phyloP scores from a whole-genome alignment of 1,284 basidiomycete species.

The Trametes pubescens region DNA sequence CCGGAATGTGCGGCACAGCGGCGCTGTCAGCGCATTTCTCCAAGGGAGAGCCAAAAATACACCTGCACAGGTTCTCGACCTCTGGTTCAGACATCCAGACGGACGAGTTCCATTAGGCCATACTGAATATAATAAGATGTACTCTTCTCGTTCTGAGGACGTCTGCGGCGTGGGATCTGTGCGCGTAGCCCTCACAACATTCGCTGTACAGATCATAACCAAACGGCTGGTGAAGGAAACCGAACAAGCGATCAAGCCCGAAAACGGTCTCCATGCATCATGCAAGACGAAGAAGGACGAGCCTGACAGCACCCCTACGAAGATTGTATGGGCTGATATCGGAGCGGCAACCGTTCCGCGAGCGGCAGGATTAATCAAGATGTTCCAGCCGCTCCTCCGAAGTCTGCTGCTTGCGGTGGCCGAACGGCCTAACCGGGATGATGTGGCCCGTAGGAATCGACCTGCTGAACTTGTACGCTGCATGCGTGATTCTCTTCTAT shows the following conservation, averaged over 20 bases:
- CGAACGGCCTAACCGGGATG: neutral
- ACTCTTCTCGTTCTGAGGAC: neutral
- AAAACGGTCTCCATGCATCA: slow-evolving; percentile 2
- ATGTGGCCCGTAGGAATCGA: neutral
- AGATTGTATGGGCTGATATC: slow-evolving; percentile 1
- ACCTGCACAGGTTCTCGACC: neutral
- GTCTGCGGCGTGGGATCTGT: neutral
- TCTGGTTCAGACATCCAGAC: slow-evolving; percentile 2
- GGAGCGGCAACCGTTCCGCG: slow-evolving; percentile 2
- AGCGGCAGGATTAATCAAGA: neutral
- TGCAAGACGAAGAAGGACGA: neutral
- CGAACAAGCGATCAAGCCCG: neutral
- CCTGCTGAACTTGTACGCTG: neutral
- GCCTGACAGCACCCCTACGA: neutral
- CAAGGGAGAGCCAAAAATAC: neutral
- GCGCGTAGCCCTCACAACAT: slow-evolving; percentile 10
- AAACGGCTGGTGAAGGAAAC: slow-evolving; percentile 3
- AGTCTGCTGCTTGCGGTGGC: neutral
- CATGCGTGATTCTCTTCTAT: neutral
- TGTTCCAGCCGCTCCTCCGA: neutral
- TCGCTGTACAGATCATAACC: slow-evolving; percentile 2
- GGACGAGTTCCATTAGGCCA: neutral
- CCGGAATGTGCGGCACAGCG: neutral
- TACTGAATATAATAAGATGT: slow-evolving; percentile 7
- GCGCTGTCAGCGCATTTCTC: neutral